Evolutionary conservation across 2,329 filamentous ascomycete species (phyloP).

Genomic region (Alternaria ventricosa): DNA sequence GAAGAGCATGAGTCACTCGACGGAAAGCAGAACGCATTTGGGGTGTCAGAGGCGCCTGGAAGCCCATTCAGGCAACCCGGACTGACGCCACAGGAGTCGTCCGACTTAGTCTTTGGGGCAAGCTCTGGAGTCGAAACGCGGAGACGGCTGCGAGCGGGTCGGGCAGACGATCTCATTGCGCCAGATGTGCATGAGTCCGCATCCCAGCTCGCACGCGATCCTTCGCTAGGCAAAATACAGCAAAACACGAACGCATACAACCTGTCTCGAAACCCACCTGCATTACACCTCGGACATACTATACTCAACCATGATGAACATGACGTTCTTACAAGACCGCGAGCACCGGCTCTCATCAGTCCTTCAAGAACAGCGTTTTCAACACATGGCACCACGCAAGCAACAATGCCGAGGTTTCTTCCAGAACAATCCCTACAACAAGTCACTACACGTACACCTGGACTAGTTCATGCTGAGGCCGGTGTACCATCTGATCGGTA

Average conservation of each 20-base stretch:
- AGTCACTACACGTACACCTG: background rate
- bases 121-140: background rate
- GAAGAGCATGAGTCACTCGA: no score
- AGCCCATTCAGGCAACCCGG: conserved; percentile 11
- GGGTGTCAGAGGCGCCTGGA: background rate
- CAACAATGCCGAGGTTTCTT: background rate
- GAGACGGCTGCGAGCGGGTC: background rate
- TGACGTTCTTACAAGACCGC: background rate
- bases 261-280: background rate
- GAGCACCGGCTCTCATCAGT: background rate
- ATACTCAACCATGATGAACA: no score
- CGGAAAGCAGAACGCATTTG: background rate
- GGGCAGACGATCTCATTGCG: background rate
- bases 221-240: background rate
- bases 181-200: conserved; percentile 2
- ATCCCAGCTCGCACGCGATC: background rate
- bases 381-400: background rate
- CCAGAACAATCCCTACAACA: background rate
- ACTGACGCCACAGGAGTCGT: conserved; percentile 7
- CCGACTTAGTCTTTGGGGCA: conserved; percentile 6
- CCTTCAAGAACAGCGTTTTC: background rate
- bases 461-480: no score
- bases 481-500: background rate
- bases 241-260: background rate
- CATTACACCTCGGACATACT: background rate